Percentiles rank a stretch among this genome's conserved stretches.
phyloP scores from a whole-genome alignment of 257 asterid genomes.

The Phtheirospermum japonicum region DNA sequence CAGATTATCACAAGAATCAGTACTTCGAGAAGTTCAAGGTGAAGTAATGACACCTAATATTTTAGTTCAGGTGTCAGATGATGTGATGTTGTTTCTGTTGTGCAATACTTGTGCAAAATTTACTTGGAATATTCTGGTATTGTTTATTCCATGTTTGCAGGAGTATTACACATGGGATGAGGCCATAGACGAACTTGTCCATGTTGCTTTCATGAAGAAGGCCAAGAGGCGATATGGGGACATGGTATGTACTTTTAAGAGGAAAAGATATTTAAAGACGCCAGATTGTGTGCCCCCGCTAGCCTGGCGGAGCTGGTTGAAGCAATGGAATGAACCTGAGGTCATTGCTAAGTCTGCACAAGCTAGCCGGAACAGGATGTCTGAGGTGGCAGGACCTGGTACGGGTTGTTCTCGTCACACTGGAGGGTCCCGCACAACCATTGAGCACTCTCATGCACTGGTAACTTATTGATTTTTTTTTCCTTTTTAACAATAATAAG shows the following conservation, averaged over 20 bases:
- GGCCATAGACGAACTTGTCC: background rate
- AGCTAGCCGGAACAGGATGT: background rate
- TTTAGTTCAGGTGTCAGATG: background rate
- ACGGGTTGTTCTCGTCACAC: background rate
- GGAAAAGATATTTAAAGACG: background rate
- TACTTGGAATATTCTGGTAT: background rate
- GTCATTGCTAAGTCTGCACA: background rate
- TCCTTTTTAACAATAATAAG: too few relatives aligned
- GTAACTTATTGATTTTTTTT: too few relatives aligned
- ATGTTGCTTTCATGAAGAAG: background rate
- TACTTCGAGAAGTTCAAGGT: slow-evolving; percentile 1
- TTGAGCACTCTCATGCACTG: background rate
- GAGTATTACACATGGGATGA: background rate
- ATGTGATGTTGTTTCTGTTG: background rate
- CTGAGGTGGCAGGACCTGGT: background rate
- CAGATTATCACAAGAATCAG: background rate
- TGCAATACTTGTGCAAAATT: background rate
- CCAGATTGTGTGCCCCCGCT: background rate
- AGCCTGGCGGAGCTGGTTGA: background rate
- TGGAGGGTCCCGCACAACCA: slow-evolving; percentile 7
- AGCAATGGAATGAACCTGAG: background rate
- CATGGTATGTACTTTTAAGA: background rate
- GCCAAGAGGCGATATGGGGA: background rate
- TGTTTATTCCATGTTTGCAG: background rate
- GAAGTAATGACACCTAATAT: background rate